Base-by-base conservation (phyloP, 2,329 filamentous ascomycete species). In the Paradendryphiella salina region DNA sequence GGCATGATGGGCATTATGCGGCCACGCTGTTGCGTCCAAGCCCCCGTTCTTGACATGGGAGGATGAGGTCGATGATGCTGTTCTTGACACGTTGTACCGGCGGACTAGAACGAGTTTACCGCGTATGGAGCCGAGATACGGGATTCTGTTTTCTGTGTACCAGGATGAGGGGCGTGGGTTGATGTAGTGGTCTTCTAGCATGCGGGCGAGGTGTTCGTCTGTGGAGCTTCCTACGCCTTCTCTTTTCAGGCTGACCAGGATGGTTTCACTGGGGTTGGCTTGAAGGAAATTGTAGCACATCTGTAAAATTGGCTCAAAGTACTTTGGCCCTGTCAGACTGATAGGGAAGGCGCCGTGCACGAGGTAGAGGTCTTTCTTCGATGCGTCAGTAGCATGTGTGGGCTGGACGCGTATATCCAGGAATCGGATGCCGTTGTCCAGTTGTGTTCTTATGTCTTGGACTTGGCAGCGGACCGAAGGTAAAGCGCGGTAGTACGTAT, bases 401-500 rank as follows among this genome's bases (percentile, higher is more conserved):
- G 85, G 84, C 63, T 88, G 86, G 1, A 96, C 88, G 43, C 94
- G 86, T 56, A 99, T 84, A 71, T 99, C 94, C 60, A 99, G 85
- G 79, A 96, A 97, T 43, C 94, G 90, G 37, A 97, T 88, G 21
- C 94, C 94, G 70, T 96, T 93, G 49, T 85, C 80, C 21, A 99
- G 84, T 74, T 99, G 94, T 45, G 87, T 84, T 40, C 80, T 79
- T 4, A 95, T 81, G 54, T 83, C 79, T 14, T 92, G 90, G 28
- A 89, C 86, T 76, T 99, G 94, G 74, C 94, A 97, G 32, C 94
- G 88, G 31, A 97, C 94, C 1, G 90, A 96, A 1, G 94, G 94
- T 4, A 96, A 82, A 10, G 94, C 92, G 40, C 84, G 82, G 77
- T 95, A 82, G 75, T 84, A 87, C 8, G 92, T 95, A 5, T 94